Base-by-base conservation (phyloP, 208 protist species). In the Crithidia bombi region DNA sequence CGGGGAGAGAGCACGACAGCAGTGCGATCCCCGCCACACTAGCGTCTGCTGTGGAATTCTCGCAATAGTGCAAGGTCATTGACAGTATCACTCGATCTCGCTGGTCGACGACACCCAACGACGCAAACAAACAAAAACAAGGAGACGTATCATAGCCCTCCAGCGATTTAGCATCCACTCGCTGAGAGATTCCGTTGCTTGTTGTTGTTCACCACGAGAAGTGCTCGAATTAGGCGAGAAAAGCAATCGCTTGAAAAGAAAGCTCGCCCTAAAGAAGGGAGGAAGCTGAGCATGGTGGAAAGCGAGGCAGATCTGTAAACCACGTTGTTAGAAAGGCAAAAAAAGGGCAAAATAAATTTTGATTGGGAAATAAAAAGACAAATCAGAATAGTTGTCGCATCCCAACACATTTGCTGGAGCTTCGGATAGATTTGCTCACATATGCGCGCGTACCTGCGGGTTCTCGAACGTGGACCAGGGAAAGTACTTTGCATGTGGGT, bases 401-500 rank as follows among this genome's bases (percentile, higher is more conserved):
- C 15, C 7, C 6, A n/a, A 47, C 43, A 5, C 12, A 12, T 41
- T 6, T 41, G 36, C 12, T 15, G 36, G 36, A 15, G 9, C 9
- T 43, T 43, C 14, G 14, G 7, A 50, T 6, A 50, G 30, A 54
- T 26, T 0, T 12, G 10, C 2, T 47, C 43, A 52, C 39, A 65
- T 65, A 21, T 23, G 30, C n/a, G 61, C 5, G 10, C 61, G 43
- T n/a, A 66, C 32, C 43, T 0, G 21, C 17, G 57, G 57, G 21
- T 54, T 32, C 52, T 47, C 50, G 17, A 56, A 61, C 21, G 82
- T 63, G 25, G 65, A n/a, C 84, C 84, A 90, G 30, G 84, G 84
- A 63, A 82, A 90, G 17, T 72, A 32, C 47, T 43, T 61, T 0
- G 69, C 84, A 11, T 75, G 66, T 9, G 77, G 84, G 59, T 90